Conservation (phyloP, 1,284 basidiomycete genomes). For the Stereum hirsutum region DNA sequence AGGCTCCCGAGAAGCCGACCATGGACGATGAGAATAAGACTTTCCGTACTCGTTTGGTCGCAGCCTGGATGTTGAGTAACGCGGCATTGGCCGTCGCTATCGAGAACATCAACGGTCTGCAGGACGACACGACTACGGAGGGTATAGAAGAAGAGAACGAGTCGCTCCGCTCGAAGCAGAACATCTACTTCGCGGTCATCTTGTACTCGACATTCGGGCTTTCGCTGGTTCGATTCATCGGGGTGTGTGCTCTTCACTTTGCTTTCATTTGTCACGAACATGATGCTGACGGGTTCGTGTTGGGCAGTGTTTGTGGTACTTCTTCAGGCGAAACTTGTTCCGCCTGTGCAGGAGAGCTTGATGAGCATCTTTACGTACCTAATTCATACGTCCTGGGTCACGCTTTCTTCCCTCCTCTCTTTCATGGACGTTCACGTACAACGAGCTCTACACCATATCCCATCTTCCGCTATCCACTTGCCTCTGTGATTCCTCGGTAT, state of each 20-base stretch:
- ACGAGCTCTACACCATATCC: too few relatives aligned
- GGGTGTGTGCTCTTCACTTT: slow-evolving; percentile 43
- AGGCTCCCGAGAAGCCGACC: slow-evolving; percentile 72
- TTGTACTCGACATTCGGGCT: slow-evolving; percentile 87
- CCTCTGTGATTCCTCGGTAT: too few relatives aligned
- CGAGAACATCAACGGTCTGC: slow-evolving; percentile 75
- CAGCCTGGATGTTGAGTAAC: slow-evolving; percentile 82
- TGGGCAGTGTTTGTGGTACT: slow-evolving; percentile 69
- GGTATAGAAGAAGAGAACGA: slow-evolving; percentile 33
- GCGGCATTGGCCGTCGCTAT: slow-evolving; percentile 76
- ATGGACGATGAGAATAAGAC: slow-evolving; percentile 91
- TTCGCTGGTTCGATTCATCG: slow-evolving; percentile 71
- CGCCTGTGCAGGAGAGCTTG: slow-evolving; percentile 70
- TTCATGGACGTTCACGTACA: too few relatives aligned
- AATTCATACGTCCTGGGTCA: too few relatives aligned
- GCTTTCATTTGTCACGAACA: background rate
- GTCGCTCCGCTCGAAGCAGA: slow-evolving; percentile 59
- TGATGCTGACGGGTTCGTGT: slow-evolving; percentile 9
- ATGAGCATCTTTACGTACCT: slow-evolving; percentile 9
- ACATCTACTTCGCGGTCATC: slow-evolving; percentile 76
- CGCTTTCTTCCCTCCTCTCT: background rate
- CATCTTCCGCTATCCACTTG: too few relatives aligned
- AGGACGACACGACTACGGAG: slow-evolving; percentile 29
- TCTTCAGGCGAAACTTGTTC: slow-evolving; percentile 78
- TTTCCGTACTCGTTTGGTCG: slow-evolving; percentile 85